Percentiles rank a stretch among this genome's conserved stretches.
Conservation (phyloP, 345 rosid species). For the Salix koriyanagi region DNA sequence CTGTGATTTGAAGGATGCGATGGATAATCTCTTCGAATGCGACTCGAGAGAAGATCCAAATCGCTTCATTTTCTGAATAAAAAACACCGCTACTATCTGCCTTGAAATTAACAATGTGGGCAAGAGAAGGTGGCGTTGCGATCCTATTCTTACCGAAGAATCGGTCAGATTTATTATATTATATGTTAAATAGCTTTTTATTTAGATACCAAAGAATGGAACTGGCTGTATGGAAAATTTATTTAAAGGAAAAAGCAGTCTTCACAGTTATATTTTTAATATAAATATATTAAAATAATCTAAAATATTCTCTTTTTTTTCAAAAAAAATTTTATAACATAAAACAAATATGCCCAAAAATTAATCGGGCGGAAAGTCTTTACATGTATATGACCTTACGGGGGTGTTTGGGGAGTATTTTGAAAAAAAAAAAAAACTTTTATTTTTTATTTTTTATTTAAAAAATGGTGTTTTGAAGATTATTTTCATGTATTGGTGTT, state of each 20-base stretch:
- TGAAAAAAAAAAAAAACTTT: too few species aligned
- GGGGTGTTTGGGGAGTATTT: too few species aligned
- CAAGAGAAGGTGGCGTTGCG: slow-evolving; percentile 20
- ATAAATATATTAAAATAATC: too few species aligned
- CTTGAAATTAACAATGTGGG: slow-evolving; percentile 30
- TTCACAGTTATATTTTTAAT: not conserved
- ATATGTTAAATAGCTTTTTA: not conserved
- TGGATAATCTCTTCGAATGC: not conserved
- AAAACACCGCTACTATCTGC: slow-evolving; percentile 18
- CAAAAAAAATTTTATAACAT: too few species aligned
- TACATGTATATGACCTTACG: too few species aligned
- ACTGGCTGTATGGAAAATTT: slow-evolving; percentile 11
- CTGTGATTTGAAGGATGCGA: not conserved
- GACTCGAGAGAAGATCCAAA: slow-evolving; percentile 12
- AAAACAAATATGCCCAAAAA: too few species aligned
- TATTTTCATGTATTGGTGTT: too few species aligned
- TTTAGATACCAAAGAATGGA: not conserved
- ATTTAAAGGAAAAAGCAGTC: slow-evolving; percentile 11
- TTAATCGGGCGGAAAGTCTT: too few species aligned
- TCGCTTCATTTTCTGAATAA: slow-evolving; percentile 22
- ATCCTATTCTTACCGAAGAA: slow-evolving; percentile 29
- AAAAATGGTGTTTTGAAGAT: too few species aligned
- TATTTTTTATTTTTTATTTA: too few species aligned
- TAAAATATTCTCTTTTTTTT: too few species aligned
- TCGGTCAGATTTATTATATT: slow-evolving; percentile 26